Percentiles rank a stretch among this genome's conserved stretches.
Evolutionary conservation across 2,329 filamentous ascomycete species (phyloP).

Genomic region (Tolypocladium tundrense): DNA sequence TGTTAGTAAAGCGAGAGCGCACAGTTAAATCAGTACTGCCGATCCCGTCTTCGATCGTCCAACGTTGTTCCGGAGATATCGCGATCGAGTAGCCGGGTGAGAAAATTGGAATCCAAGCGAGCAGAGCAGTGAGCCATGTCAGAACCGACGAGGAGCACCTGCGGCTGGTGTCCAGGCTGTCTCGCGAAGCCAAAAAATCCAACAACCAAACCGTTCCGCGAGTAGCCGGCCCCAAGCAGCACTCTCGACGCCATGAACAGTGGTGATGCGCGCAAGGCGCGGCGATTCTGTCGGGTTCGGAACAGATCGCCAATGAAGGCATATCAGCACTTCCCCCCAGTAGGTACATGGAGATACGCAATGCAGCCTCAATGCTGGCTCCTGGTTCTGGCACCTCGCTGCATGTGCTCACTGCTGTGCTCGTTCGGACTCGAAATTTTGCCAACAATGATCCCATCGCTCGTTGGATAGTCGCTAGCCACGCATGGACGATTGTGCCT

Average conservation of each 20-base stretch:
- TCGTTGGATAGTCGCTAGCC: neutral
- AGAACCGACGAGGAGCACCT: neutral
- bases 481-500: conserved; percentile 2
- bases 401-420: conserved; percentile 41
- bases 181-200: neutral
- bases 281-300: neutral
- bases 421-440: conserved; percentile 24
- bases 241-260: neutral
- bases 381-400: neutral
- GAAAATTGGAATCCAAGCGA: conserved; percentile 8
- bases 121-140: conserved; percentile 7
- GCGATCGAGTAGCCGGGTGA: conserved; percentile 2
- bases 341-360: neutral
- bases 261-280: neutral
- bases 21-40: conserved; percentile 13
- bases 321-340: neutral
- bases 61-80: conserved; percentile 15
- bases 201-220: neutral
- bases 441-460: conserved; percentile 4
- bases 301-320: neutral
- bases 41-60: conserved; percentile 21
- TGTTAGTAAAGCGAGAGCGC: conserved; percentile 52
- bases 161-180: neutral
- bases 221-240: neutral
- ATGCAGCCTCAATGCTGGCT: neutral